Evolutionary conservation across 2,329 filamentous ascomycete species (phyloP), one percentile per base, ranked within the genome.

Genomic region (Hirsutella thompsonii): DNA sequence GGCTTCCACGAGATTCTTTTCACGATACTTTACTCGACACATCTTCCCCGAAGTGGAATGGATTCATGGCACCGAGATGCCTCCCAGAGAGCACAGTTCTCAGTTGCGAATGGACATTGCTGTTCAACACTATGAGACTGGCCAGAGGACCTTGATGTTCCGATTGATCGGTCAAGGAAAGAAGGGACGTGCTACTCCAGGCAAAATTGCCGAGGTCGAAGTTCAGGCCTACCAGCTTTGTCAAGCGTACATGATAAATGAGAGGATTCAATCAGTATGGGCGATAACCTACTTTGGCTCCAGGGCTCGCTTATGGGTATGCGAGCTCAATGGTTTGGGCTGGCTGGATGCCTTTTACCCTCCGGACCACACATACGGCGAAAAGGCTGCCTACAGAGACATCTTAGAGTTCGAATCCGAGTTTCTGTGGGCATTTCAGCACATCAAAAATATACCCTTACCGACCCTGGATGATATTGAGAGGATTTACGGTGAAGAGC

Each of bases 281-380:
- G 38, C 32, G 21, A 39, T 39, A 39, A 39, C 23, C 26, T 39
- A 39, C 16, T 30, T 30, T 20, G 37, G 37, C 20, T 30, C 37
- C 6, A 30, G 34, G 18, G 28, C 28, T 39, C 38, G 38, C 14
- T 33, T 39, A 13, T 39, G 38, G 38, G 26, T 19, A 33, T 39
- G 38, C 21, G 8, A 23, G n/a, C 14, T 21, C 38, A 16, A 33
- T n/a, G 18, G 38, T 33, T 28, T 11, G 2, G 28, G 29, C 32
- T 39, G 29, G 28, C 28, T 39, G 20, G 38, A 32, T 10, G 28
- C 38, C 13, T 39, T 39, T 39, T 39, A 32, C 11, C 38, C 38
- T 39, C 11, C n/a, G 8, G 18, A 39, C 8, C 16, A 8, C 11
- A 19, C 16, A 18, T n/a, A 11, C 14, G 23, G 38, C 8, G 16